Evolutionary conservation across 495 filamentous ascomycete species (phyloP).

Genomic region (Lepraria neglecta): DNA sequence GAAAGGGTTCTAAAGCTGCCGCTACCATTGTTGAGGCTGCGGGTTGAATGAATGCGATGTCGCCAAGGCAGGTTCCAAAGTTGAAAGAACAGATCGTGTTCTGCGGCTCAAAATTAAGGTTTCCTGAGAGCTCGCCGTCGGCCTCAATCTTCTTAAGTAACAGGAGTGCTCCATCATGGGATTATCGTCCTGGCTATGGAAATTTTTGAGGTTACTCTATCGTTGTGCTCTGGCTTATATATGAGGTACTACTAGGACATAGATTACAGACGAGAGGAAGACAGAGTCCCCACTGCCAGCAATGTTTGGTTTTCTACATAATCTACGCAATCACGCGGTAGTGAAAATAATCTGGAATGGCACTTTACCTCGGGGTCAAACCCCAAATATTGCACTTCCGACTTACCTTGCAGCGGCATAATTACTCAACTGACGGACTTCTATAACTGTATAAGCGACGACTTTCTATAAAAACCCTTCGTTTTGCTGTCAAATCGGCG

Average conservation of each 20-base stretch:
- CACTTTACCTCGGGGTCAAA: too few relatives aligned
- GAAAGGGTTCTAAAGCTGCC: conserved; percentile 48
- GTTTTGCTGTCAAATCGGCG: too few relatives aligned
- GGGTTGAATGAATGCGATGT: neutral
- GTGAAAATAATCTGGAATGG: too few relatives aligned
- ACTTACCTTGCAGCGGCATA: too few relatives aligned
- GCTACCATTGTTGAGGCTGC: conserved; percentile 40
- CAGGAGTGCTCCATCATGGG: neutral
- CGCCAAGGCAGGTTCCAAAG: neutral
- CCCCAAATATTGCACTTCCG: too few relatives aligned
- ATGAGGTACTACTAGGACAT: neutral
- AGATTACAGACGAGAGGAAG: too few relatives aligned
- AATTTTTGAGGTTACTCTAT: neutral
- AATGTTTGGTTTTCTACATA: too few relatives aligned
- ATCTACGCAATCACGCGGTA: too few relatives aligned
- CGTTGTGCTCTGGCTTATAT: neutral
- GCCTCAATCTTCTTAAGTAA: neutral
- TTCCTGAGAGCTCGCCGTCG: neutral
- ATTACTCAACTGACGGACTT: too few relatives aligned
- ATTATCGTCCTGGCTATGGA: neutral
- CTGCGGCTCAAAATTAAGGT: conserved; percentile 18
- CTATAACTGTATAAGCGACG: too few relatives aligned
- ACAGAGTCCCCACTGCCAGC: too few relatives aligned
- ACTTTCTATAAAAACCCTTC: too few relatives aligned
- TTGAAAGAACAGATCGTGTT: conserved; percentile 21